phyloP scores from a whole-genome alignment of 2,329 filamentous ascomycete genomes.

The Purpureocillium takamizusanense region DNA sequence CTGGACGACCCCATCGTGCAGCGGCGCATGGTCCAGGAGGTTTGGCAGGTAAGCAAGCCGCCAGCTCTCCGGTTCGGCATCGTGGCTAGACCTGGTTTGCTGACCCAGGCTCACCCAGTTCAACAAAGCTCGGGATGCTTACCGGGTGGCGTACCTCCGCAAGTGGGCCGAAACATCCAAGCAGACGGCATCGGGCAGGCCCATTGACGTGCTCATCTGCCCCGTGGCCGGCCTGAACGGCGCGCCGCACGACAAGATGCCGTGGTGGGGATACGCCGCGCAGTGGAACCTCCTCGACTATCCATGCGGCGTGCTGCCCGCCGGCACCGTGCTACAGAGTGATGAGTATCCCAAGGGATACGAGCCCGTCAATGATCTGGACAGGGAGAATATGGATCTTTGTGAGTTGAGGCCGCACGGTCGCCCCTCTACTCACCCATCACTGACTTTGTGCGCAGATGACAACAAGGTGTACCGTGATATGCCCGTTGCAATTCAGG shows the following conservation, averaged over 20 bases:
- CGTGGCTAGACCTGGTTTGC: too few species aligned
- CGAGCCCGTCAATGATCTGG: slow-evolving; percentile 7
- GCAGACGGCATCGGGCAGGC: slow-evolving; percentile 14
- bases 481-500: slow-evolving; percentile 10
- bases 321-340: slow-evolving; percentile 4
- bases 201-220: slow-evolving; percentile 52
- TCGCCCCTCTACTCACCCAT: background rate
- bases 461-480: slow-evolving; percentile 7
- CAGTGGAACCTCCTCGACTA: slow-evolving; percentile 65
- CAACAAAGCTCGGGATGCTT: slow-evolving; percentile 27
- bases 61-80: background rate
- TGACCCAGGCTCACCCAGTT: slow-evolving; percentile 13
- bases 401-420: slow-evolving; percentile 4
- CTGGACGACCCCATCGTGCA: slow-evolving; percentile 40
- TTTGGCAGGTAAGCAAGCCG: slow-evolving; percentile 26
- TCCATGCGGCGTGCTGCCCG: slow-evolving; percentile 24
- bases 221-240: slow-evolving; percentile 47
- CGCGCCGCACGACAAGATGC: slow-evolving; percentile 29
- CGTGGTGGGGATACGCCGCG: slow-evolving; percentile 56
- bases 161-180: slow-evolving; percentile 27
- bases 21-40: slow-evolving; percentile 32
- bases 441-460: slow-evolving; percentile 1
- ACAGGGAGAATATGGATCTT: slow-evolving; percentile 8
- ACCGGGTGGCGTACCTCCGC: slow-evolving; percentile 25
- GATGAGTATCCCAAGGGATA: slow-evolving; percentile 8